A percentile compares a stretch with the other conserved stretches of the same genome.
phyloP scores from a whole-genome alignment of 306 rosid species.

The Trifolium subterraneum region DNA sequence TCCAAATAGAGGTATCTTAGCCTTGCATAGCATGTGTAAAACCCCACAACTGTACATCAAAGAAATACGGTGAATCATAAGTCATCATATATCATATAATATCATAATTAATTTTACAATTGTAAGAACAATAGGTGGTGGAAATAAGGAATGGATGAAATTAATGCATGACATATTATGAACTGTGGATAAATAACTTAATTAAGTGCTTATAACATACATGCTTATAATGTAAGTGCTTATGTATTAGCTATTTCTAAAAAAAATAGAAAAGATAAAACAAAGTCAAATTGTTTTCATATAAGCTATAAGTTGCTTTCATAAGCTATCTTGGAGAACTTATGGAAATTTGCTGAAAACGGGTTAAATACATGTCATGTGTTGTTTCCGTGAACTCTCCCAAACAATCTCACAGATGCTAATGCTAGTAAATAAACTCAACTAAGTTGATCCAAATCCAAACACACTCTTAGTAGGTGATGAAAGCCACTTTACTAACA shows the following conservation, averaged over 20 bases:
- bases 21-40: slow-evolving; percentile 68
- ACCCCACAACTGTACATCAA: slow-evolving; percentile 89
- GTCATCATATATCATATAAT: not conserved
- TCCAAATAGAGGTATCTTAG: slow-evolving; percentile 38
- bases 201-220: not conserved
- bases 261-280: not conserved
- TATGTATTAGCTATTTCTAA: not conserved
- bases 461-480: not conserved
- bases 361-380: not conserved
- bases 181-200: not conserved
- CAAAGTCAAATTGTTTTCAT: not conserved
- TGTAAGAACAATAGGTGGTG: not conserved
- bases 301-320: not conserved
- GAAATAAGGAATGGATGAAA: slow-evolving; percentile 25
- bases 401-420: not conserved
- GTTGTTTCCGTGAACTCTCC: not conserved
- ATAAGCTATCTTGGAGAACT: not conserved
- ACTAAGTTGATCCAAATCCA: not conserved
- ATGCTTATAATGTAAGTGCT: too few species aligned
- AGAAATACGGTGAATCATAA: slow-evolving; percentile 35
- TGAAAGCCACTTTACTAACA: slow-evolving; percentile 6
- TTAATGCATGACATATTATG: slow-evolving; percentile 23
- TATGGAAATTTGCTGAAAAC: not conserved
- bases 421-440: not conserved
- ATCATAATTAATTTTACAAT: not conserved